Conservation (phyloP, 2,329 filamentous ascomycete species). For the Lasiodiplodia sp. region DNA sequence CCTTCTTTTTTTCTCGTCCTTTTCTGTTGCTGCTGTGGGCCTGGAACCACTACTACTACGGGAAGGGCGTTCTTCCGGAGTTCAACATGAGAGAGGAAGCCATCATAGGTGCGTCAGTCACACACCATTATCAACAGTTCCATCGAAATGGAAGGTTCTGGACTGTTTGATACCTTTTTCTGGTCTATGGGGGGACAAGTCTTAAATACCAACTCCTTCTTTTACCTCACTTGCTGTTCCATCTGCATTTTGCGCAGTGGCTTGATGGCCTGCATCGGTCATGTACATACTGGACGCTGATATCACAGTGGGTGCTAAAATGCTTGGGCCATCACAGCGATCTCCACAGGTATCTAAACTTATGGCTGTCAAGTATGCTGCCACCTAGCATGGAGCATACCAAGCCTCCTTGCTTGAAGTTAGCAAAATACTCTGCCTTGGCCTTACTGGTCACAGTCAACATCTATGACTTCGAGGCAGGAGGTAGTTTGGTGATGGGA, state of each 20-base stretch:
- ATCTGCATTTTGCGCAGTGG: neutral
- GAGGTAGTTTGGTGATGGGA: too few species aligned
- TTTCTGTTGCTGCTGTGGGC: neutral
- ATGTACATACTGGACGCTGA: neutral
- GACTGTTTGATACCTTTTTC: neutral
- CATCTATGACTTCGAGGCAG: too few species aligned
- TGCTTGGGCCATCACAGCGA: too few species aligned
- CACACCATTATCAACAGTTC: neutral
- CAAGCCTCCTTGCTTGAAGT: too few species aligned
- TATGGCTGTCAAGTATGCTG: too few species aligned
- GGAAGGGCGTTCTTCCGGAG: constrained; percentile 1
- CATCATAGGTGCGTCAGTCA: neutral
- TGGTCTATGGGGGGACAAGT: neutral
- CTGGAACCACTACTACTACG: neutral
- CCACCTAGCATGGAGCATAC: too few species aligned
- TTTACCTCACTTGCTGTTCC: neutral
- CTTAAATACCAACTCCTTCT: neutral
- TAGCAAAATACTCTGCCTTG: too few species aligned
- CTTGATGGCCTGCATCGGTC: too few species aligned
- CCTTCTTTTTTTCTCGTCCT: neutral
- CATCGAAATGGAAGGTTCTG: neutral
- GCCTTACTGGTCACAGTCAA: too few species aligned
- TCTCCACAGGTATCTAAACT: too few species aligned
- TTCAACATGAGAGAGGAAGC: neutral
- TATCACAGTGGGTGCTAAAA: too few species aligned